A percentile compares a stretch with the other conserved stretches of the same genome.
These are phyloP conservation scores for Yamadazyma laniorum DNA, from an alignment of 805 yeast genomes.

Conservation along the genomic window DNA sequence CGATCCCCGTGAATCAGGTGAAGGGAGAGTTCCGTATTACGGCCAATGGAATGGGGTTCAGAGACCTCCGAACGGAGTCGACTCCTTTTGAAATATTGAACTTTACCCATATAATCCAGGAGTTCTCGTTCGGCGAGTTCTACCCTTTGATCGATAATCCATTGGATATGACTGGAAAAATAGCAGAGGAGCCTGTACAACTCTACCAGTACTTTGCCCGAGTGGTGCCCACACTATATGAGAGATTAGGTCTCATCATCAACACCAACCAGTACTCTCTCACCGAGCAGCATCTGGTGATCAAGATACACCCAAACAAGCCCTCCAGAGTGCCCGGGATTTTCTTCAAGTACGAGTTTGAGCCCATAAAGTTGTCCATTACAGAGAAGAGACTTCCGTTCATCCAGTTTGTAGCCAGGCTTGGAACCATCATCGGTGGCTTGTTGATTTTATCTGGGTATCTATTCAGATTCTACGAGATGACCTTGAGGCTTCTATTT, in stretches of 20 bases:
- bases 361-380: slow-evolving; percentile 72
- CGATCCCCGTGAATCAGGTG: slow-evolving; percentile 81
- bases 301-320: slow-evolving; percentile 7
- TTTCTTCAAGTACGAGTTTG: slow-evolving; percentile 81
- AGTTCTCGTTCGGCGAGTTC: slow-evolving; percentile 87
- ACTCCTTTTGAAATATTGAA: slow-evolving; percentile 55
- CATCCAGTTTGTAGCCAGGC: slow-evolving; percentile 68
- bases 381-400: slow-evolving; percentile 75
- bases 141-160: slow-evolving; percentile 86
- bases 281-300: slow-evolving; percentile 45
- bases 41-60: slow-evolving; percentile 67
- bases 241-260: slow-evolving; percentile 65
- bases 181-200: slow-evolving; percentile 47
- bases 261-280: slow-evolving; percentile 87
- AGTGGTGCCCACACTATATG: slow-evolving; percentile 81
- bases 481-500: slow-evolving; percentile 45
- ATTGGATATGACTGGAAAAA: slow-evolving; percentile 71
- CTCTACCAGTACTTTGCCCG: slow-evolving; percentile 65
- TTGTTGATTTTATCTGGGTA: slow-evolving; percentile 68
- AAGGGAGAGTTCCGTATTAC: slow-evolving; percentile 83
- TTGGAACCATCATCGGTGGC: slow-evolving; percentile 84
- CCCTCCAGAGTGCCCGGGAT: slow-evolving; percentile 62
- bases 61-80: slow-evolving; percentile 41
- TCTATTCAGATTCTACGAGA: slow-evolving; percentile 57
- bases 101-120: slow-evolving; percentile 81